Percentiles rank a stretch among this genome's conserved stretches.
These are phyloP conservation scores for Orbilia blumenaviensis DNA, from an alignment of 2,329 filamentous ascomycete genomes.

Conservation along the genomic window DNA sequence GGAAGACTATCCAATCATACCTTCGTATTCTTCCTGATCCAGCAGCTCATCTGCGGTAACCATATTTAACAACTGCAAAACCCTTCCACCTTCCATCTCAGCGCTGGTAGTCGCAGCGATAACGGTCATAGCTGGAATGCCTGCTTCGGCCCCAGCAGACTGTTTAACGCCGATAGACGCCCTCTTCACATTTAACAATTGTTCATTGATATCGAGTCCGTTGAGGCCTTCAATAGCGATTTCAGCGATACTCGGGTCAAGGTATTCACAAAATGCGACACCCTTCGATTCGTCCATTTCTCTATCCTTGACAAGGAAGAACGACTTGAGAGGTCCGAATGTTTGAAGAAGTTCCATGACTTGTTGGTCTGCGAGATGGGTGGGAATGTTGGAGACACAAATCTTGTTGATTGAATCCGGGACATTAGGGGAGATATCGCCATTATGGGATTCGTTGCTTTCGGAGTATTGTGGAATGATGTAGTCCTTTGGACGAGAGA, in stretches of 20 bases:
- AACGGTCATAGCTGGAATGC: constrained; percentile 97
- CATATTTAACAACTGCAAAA: constrained; percentile 97
- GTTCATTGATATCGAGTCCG: constrained; percentile 90
- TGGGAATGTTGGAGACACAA: constrained; percentile 86
- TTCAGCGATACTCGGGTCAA: constrained; percentile 76
- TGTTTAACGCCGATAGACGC: constrained; percentile 96
- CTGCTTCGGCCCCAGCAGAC: constrained; percentile 88
- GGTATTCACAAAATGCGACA: constrained; percentile 95
- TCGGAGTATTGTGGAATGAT: constrained; percentile 94
- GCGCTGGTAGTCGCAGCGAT: constrained; percentile 87
- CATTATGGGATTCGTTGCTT: constrained; percentile 76
- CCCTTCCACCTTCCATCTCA: constrained; percentile 80
- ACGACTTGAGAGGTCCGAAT: constrained; percentile 92
- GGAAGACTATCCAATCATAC: constrained; percentile 64
- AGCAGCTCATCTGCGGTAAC: constrained; percentile 94
- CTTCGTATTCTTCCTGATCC: constrained; percentile 94
- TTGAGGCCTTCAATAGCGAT: constrained; percentile 91
- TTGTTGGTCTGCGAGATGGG: constrained; percentile 88
- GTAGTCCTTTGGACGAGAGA: constrained; percentile 62
- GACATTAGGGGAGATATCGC: constrained; percentile 80
- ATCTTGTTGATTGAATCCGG: constrained; percentile 96
- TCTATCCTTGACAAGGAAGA: constrained; percentile 86
- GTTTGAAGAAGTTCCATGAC: constrained; percentile 87
- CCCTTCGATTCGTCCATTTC: constrained; percentile 87
- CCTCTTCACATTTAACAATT: constrained; percentile 82